phyloP scores from a whole-genome alignment of 768 basidiomycete species.

The Saitozyma sp. region DNA sequence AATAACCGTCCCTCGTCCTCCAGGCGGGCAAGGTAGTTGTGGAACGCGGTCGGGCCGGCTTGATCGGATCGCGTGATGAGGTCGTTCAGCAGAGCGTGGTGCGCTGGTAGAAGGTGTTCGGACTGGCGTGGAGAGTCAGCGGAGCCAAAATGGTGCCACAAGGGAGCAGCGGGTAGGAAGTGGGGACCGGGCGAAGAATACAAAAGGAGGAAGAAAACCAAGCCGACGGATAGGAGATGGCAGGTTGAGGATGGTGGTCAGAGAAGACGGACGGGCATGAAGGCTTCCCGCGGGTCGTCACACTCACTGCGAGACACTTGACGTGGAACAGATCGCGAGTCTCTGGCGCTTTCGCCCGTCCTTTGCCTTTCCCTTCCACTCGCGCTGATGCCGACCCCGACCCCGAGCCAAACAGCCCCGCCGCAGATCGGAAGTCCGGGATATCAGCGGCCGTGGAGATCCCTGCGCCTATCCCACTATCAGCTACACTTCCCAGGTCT shows the following conservation, averaged over 20 bases:
- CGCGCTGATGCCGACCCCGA: conserved; percentile 55
- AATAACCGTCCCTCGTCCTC: conserved; percentile 32
- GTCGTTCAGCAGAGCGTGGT: conserved; percentile 13
- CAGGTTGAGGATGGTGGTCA: too few relatives aligned
- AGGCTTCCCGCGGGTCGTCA: conserved; percentile 81
- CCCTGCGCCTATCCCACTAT: conserved; percentile 35
- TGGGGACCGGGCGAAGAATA: too few relatives aligned
- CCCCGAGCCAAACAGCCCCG: conserved; percentile 43
- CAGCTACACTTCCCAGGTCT: not conserved
- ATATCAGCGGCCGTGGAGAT: conserved; percentile 60
- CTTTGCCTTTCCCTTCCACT: conserved; percentile 41
- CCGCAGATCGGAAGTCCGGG: conserved; percentile 56
- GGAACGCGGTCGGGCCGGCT: conserved; percentile 10
- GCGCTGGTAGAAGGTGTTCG: conserved; percentile 49
- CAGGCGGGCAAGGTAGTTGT: conserved; percentile 3
- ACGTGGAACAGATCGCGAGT: conserved; percentile 54
- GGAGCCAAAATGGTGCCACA: not conserved
- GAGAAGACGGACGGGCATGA: conserved; percentile 67
- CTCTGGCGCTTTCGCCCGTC: conserved; percentile 24
- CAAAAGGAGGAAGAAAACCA: too few relatives aligned
- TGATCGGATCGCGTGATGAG: conserved; percentile 4
- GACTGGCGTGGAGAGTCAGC: conserved; percentile 56
- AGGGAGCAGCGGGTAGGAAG: not conserved
- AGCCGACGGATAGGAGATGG: too few relatives aligned
- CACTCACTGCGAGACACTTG: conserved; percentile 90